Evolutionary conservation across 306 rosid genomes (phyloP).

Genomic region (Acmispon strigosus): DNA sequence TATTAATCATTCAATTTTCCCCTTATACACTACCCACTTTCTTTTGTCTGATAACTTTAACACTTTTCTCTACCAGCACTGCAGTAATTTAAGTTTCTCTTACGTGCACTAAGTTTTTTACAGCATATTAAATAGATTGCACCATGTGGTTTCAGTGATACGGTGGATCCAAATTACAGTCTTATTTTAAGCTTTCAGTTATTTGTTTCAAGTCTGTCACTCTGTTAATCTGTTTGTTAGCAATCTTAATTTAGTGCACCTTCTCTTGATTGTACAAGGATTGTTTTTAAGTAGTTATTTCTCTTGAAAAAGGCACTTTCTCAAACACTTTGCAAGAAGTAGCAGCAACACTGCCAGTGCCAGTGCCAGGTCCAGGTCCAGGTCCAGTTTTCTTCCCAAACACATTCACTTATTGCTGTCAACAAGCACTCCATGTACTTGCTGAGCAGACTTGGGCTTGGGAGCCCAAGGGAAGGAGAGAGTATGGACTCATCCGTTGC

Average conservation of each 20-base stretch:
- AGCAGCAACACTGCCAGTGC: conserved; percentile 15
- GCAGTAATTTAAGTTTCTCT: background rate
- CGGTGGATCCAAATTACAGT: background rate
- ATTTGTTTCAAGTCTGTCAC: background rate
- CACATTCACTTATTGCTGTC: conserved; percentile 25
- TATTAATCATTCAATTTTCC: background rate
- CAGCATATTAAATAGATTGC: background rate
- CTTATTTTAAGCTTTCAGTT: background rate
- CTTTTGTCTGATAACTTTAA: background rate
- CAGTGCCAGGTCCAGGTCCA: background rate
- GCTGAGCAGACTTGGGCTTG: conserved; percentile 63
- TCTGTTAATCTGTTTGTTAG: background rate
- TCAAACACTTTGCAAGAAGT: conserved; percentile 34
- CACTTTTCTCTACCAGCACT: background rate
- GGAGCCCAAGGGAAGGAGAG: conserved; percentile 35
- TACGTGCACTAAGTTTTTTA: background rate
- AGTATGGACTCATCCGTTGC: conserved; percentile 57
- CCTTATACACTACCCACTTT: background rate
- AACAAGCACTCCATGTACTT: conserved; percentile 55
- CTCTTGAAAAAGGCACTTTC: conserved; percentile 15
- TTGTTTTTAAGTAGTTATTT: background rate
- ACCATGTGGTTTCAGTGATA: background rate
- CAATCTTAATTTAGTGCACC: background rate
- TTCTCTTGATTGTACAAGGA: background rate
- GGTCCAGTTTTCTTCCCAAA: conserved; percentile 34